Evolutionary conservation across 1,284 basidiomycete species (phyloP).

Genomic region (Leccinum pachyderme): DNA sequence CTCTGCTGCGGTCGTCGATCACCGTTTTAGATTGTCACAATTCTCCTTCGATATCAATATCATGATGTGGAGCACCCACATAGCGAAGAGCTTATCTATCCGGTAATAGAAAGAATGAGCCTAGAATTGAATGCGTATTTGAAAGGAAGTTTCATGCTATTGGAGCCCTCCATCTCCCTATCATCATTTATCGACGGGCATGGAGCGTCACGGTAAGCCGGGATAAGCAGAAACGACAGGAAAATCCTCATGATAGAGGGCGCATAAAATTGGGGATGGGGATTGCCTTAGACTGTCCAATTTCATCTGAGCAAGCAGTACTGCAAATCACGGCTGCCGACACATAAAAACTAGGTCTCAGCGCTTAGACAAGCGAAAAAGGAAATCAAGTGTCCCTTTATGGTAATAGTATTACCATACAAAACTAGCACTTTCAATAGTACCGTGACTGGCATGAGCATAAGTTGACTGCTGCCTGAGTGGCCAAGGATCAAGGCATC

Average conservation of each 20-base stretch:
- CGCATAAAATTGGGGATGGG: not conserved
- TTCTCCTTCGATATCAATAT: not conserved
- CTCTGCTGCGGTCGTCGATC: not conserved
- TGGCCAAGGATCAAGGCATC: no score
- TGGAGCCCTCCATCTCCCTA: not conserved
- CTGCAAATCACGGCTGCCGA: no score
- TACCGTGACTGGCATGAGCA: no score
- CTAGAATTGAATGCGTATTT: not conserved
- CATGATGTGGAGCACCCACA: slow-evolving; percentile 5
- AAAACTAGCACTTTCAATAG: no score
- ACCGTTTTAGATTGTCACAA: not conserved
- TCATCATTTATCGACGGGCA: not conserved
- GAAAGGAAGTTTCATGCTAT: not conserved
- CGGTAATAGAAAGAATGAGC: not conserved
- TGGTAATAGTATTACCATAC: no score
- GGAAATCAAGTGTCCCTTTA: no score
- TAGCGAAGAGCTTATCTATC: not conserved
- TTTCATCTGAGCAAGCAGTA: not conserved
- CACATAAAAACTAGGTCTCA: no score
- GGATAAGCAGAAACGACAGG: not conserved
- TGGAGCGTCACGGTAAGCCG: not conserved
- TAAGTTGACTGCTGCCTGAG: no score
- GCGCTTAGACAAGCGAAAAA: no score
- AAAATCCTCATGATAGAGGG: not conserved
- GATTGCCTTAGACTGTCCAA: not conserved